phyloP scores from a whole-genome alignment of 2,329 filamentous ascomycete species.

The Fusarium acutatum region DNA sequence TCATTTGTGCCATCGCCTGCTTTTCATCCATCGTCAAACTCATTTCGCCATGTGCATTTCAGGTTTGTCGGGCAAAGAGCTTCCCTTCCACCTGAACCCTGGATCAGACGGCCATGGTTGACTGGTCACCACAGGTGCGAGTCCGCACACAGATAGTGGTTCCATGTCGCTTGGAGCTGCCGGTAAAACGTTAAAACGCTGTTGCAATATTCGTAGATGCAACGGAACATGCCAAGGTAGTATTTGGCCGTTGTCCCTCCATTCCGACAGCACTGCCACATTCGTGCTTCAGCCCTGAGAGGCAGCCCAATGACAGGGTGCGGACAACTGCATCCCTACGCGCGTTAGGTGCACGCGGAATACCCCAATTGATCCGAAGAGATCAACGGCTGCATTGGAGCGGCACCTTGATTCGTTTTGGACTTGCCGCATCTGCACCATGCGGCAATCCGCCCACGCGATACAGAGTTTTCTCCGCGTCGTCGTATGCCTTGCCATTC shows the following conservation, averaged over 20 bases:
- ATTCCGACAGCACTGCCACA: slow-evolving; percentile 31
- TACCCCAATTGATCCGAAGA: slow-evolving; percentile 35
- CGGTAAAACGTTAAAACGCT: slow-evolving; percentile 8
- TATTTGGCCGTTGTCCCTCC: slow-evolving; percentile 23
- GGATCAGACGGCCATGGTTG: background rate
- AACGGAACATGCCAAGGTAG: slow-evolving; percentile 14
- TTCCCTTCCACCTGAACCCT: background rate
- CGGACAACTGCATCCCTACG: slow-evolving; percentile 16
- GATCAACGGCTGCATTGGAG: slow-evolving; percentile 33
- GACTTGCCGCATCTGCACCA: slow-evolving; percentile 33
- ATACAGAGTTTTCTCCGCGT: slow-evolving; percentile 31
- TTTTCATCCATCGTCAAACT: slow-evolving; percentile 22
- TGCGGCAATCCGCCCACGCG: slow-evolving; percentile 24
- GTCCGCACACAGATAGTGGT: background rate
- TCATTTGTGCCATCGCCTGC: slow-evolving; percentile 18
- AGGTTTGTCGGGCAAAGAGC: slow-evolving; percentile 17
- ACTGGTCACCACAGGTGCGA: background rate
- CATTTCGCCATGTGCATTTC: slow-evolving; percentile 19
- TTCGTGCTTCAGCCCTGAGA: slow-evolving; percentile 31
- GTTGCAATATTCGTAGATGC: slow-evolving; percentile 7
- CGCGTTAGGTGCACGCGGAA: slow-evolving; percentile 28
- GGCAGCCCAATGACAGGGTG: slow-evolving; percentile 14
- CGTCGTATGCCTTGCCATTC: slow-evolving; percentile 17
- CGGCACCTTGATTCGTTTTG: slow-evolving; percentile 35
- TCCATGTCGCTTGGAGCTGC: background rate